These are phyloP conservation scores for Eleusine coracana DNA, from an alignment of 176 grass and related monocot genomes.

Conservation along the genomic window DNA sequence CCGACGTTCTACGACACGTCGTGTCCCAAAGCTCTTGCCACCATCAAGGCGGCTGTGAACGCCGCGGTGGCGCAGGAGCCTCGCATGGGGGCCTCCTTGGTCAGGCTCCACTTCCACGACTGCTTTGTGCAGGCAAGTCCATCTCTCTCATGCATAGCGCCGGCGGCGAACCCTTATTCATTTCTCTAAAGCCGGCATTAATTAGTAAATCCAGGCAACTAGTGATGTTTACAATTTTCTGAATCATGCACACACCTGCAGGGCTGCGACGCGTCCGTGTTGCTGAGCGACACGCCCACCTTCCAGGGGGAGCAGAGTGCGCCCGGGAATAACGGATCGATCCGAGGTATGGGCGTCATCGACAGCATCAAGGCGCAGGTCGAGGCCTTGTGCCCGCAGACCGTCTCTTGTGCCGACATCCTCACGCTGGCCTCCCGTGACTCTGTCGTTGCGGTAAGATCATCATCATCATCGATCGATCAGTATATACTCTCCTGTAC, in stretches of 20 bases:
- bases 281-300: constrained; percentile 56
- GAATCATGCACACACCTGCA: not conserved
- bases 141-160: not conserved
- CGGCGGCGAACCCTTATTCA: too few species aligned
- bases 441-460: constrained; percentile 59
- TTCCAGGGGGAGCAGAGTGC: constrained; percentile 58
- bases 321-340: not conserved
- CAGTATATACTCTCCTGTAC: too few species aligned
- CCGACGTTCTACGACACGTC: constrained; percentile 63
- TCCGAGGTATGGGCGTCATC: constrained; percentile 51
- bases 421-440: constrained; percentile 67
- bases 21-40: constrained; percentile 53
- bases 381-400: constrained; percentile 55
- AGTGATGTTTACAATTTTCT: too few species aligned
- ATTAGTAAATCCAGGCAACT: too few species aligned
- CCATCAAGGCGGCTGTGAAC: constrained; percentile 50
- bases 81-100: constrained; percentile 79
- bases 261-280: constrained; percentile 77
- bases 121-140: constrained; percentile 83
- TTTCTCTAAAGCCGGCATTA: too few species aligned
- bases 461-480: not conserved
- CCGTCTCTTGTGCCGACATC: constrained; percentile 87
- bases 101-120: constrained; percentile 89
- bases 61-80: constrained; percentile 55
- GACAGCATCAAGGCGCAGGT: constrained; percentile 69